Evolutionary conservation across 768 basidiomycete species (phyloP), one percentile per base, ranked within the genome.

Genomic region (Lentinus brumalis): DNA sequence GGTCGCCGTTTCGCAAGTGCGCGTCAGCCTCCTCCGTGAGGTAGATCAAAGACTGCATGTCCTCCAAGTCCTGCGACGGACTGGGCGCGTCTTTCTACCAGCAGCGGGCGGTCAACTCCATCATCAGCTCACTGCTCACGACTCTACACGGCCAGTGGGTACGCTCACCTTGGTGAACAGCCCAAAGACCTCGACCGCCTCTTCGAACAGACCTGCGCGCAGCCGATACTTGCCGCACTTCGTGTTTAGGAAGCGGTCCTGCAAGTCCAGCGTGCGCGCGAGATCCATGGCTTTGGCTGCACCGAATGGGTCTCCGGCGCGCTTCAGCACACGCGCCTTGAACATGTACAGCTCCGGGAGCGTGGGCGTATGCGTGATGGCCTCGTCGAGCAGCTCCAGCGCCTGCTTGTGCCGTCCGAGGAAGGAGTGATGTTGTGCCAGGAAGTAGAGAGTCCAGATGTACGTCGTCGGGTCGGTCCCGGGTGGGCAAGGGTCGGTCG

Each of bases 401-500:
- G 95, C 84, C 51, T 67, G 73, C 21, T 66, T 60, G 49, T 80
- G 67, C 47, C 81, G 78, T 0, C 80, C 79, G 2, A 92, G 77
- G 69, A 82, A 84, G 0, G 92, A 90, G 69, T 92, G 81, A 70
- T 96, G 95, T 67, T 96, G 93, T 0, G 94, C 88, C 52, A 98
- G 87, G 80, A 91, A 97, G 77, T 96, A 98, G 41, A 98, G 84
- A 10, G 91, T 88, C 97, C 97, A 99, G 11, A 98, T 83, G 67
- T 96, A 91, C 15, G 85, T 87, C 4, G 93, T 87, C 1, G 96
- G 95, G 8, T 83, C 77, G 46, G 89, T 86, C 30, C 40, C 60
- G 16, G 59, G 55, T 8, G 62, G 50, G 39, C 53, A 50, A 4
- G 50, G 53, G 4, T 70, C 65, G 30, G 73, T 70, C 53, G 77